Percentiles rank a stretch among this genome's conserved stretches.
These are phyloP conservation scores for Parastagonospora nodorum DNA, from an alignment of 2,329 filamentous ascomycete species.

Conservation along the genomic window DNA sequence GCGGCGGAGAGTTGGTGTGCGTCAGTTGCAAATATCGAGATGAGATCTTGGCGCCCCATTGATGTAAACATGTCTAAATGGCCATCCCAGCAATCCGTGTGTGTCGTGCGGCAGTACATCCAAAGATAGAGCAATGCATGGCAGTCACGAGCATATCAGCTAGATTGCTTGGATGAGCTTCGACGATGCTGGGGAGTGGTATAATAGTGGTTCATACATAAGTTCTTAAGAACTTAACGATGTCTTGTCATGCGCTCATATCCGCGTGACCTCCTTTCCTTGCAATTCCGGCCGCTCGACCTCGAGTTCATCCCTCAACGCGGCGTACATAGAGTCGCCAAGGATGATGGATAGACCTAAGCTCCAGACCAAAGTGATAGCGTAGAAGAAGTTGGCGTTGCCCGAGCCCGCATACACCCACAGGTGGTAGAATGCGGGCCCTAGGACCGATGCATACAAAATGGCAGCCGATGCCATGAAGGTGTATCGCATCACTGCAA, in stretches of 20 bases:
- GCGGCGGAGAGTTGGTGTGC: no score
- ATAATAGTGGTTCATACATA: neutral
- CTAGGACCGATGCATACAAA: constrained; percentile 85
- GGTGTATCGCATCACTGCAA: constrained; percentile 82
- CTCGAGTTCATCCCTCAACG: constrained; percentile 92
- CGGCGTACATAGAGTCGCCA: constrained; percentile 85
- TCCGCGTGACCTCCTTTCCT: constrained; percentile 85
- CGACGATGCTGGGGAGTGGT: neutral
- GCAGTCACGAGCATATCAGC: no score
- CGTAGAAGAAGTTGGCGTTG: constrained; percentile 99
- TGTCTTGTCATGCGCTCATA: constrained; percentile 55
- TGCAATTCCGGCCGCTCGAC: constrained; percentile 86
- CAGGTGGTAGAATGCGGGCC: constrained; percentile 92
- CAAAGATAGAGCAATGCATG: no score
- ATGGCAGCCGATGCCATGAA: constrained; percentile 84
- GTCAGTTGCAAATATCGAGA: no score
- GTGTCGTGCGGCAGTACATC: no score
- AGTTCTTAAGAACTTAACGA: neutral
- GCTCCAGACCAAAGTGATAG: constrained; percentile 98
- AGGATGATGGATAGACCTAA: constrained; percentile 84
- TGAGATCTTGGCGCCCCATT: no score
- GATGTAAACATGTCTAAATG: no score
- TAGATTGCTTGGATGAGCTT: neutral
- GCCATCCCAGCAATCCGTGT: no score
- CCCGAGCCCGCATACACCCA: constrained; percentile 99